phyloP scores from a whole-genome alignment of 805 yeast genomes.

The Wickerhamia fluorescens region DNA sequence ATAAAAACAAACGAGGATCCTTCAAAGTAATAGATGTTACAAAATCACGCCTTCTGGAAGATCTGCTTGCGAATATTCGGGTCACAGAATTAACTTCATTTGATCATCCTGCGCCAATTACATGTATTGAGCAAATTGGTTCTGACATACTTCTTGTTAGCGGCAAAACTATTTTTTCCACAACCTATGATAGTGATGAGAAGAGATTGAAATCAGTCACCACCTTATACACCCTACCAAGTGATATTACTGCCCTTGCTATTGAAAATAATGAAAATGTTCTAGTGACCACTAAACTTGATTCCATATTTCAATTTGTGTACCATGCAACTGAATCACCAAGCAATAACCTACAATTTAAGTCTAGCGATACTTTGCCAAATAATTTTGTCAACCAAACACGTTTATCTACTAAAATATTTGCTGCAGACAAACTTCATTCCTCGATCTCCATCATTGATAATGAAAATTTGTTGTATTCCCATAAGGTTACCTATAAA shows the following conservation, averaged over 20 bases:
- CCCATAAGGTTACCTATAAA: slow-evolving; percentile 10
- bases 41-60: slow-evolving; percentile 10
- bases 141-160: slow-evolving; percentile 26
- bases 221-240: slow-evolving; percentile 19
- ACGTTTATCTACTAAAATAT: slow-evolving; percentile 12
- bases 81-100: slow-evolving; percentile 28
- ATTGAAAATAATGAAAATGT: slow-evolving; percentile 11
- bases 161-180: slow-evolving; percentile 21
- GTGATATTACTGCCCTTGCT: slow-evolving; percentile 22
- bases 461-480: slow-evolving; percentile 4
- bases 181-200: slow-evolving; percentile 26
- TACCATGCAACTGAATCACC: slow-evolving; percentile 5
- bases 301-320: slow-evolving; percentile 26
- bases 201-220: slow-evolving; percentile 24
- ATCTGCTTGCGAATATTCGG: slow-evolving; percentile 9
- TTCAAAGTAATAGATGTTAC: slow-evolving; percentile 30
- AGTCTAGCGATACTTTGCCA: slow-evolving; percentile 26
- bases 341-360: slow-evolving; percentile 6
- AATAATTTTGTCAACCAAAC: slow-evolving; percentile 27
- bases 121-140: slow-evolving; percentile 27
- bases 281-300: slow-evolving; percentile 25
- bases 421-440: slow-evolving; percentile 30
- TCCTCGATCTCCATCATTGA: slow-evolving; percentile 24
- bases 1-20: slow-evolving; percentile 13
- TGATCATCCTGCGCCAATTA: slow-evolving; percentile 24